A percentile compares a stretch with the other conserved stretches of the same genome.
These are phyloP conservation scores for Phytophthora constricta DNA, from an alignment of 352 stramenopile genomes.

Conservation along the genomic window DNA sequence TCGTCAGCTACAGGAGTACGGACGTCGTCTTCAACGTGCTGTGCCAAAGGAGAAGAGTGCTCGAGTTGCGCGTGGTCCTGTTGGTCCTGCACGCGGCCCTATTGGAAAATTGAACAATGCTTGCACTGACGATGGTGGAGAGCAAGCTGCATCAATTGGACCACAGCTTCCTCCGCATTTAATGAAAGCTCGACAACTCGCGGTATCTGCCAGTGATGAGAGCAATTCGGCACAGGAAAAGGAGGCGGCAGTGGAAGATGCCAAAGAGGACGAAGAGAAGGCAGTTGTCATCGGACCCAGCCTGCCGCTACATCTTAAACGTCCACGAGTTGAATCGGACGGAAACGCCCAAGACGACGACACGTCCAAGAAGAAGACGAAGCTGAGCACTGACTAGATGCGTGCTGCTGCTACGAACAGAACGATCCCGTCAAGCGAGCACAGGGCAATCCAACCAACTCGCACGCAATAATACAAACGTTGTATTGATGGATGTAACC, in stretches of 20 bases:
- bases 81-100: conserved; percentile 17
- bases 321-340: conserved; percentile 4
- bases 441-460: neutral
- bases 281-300: conserved; percentile 32
- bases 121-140: conserved; percentile 1
- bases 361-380: conserved; percentile 32
- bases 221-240: conserved; percentile 4
- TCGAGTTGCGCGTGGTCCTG: conserved; percentile 32
- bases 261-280: conserved; percentile 6
- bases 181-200: conserved; percentile 4
- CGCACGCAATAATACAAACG: conserved; percentile 31
- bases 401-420: too few relatives aligned
- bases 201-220: neutral
- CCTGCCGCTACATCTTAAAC: conserved; percentile 40
- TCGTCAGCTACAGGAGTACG: conserved; percentile 66
- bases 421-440: neutral
- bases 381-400: neutral
- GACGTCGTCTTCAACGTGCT: conserved; percentile 45
- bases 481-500: conserved; percentile 28
- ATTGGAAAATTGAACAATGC: conserved; percentile 1
- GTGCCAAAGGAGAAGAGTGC: conserved; percentile 30
- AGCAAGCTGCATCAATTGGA: conserved; percentile 48
- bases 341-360: conserved; percentile 2
- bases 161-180: conserved; percentile 66
- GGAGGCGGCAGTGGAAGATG: neutral